phyloP scores from a whole-genome alignment of 495 filamentous ascomycete species.

The Tetracladium setigerum region DNA sequence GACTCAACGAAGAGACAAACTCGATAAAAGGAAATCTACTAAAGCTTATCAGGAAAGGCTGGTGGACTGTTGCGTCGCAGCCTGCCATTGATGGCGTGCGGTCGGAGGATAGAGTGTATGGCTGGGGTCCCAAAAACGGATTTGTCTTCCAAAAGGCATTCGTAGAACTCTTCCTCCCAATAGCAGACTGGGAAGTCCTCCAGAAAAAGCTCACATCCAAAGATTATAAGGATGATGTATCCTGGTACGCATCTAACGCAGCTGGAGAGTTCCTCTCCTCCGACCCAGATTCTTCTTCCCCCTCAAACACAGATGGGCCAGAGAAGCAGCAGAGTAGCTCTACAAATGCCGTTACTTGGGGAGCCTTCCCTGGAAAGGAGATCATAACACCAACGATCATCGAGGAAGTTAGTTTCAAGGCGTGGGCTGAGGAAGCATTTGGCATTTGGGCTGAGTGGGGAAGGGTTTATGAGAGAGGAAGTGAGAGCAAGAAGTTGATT shows the following conservation, averaged over 20 bases:
- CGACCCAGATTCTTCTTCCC: slow-evolving; percentile 22
- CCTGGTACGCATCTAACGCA: slow-evolving; percentile 78
- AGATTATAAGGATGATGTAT: slow-evolving; percentile 54
- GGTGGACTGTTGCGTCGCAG: slow-evolving; percentile 97
- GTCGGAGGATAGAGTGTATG: slow-evolving; percentile 72
- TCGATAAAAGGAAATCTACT: slow-evolving; percentile 69
- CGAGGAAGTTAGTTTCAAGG: slow-evolving; percentile 88
- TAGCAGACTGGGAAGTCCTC: slow-evolving; percentile 58
- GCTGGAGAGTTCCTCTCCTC: slow-evolving; percentile 65
- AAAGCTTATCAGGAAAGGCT: slow-evolving; percentile 69
- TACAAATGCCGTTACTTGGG: slow-evolving; percentile 96
- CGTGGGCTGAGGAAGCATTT: slow-evolving; percentile 95
- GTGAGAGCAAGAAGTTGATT: slow-evolving; percentile 54
- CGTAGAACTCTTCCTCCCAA: slow-evolving; percentile 86
- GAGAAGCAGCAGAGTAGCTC: slow-evolving; percentile 25
- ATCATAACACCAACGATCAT: slow-evolving; percentile 98
- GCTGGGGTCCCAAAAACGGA: slow-evolving; percentile 88
- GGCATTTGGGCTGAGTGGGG: slow-evolving; percentile 94
- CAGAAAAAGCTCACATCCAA: slow-evolving; percentile 48
- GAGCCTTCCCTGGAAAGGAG: slow-evolving; percentile 91
- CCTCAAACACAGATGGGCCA: slow-evolving; percentile 25
- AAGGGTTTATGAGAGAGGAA: slow-evolving; percentile 52
- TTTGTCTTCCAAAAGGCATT: slow-evolving; percentile 99
- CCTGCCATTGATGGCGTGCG: slow-evolving; percentile 82
- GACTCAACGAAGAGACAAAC: slow-evolving; percentile 74